phyloP scores from a whole-genome alignment of 2,329 filamentous ascomycete genomes.

The Claviceps maximensis region DNA sequence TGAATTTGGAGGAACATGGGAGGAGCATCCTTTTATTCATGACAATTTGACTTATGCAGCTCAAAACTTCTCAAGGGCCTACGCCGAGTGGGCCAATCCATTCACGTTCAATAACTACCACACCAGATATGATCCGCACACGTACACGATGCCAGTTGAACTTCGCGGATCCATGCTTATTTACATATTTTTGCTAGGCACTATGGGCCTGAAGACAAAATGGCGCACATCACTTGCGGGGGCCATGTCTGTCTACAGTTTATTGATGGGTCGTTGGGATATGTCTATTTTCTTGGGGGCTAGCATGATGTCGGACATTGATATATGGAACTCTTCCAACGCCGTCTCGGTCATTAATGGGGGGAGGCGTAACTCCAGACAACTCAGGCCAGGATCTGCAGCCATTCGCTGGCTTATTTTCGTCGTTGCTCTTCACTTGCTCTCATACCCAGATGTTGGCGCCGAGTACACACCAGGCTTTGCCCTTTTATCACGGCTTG shows the following conservation, averaged over 20 bases:
- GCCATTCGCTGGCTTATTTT: constrained; percentile 15
- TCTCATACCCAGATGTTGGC: constrained; percentile 26
- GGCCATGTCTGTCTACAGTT: constrained; percentile 20
- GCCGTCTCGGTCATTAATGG: neutral
- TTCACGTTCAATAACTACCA: constrained; percentile 27
- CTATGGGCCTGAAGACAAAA: constrained; percentile 21
- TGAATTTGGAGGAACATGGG: constrained; percentile 27
- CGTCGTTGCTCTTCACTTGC: constrained; percentile 22
- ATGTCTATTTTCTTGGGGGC: constrained; percentile 26
- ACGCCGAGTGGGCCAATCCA: constrained; percentile 27
- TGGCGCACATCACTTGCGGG: constrained; percentile 20
- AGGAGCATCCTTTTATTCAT: constrained; percentile 27
- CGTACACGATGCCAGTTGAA: constrained; percentile 29
- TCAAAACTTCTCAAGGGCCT: constrained; percentile 24
- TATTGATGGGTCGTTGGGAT: constrained; percentile 25
- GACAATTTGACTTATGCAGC: constrained; percentile 24
- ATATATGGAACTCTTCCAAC: constrained; percentile 13
- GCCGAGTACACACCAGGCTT: constrained; percentile 27
- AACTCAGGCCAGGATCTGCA: neutral
- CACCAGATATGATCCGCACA: constrained; percentile 27
- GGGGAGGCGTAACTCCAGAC: neutral
- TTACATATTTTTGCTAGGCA: constrained; percentile 26
- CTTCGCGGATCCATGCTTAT: constrained; percentile 27
- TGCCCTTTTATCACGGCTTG: constrained; percentile 18
- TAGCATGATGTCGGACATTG: constrained; percentile 23